Evolutionary conservation across 106 monocot genomes (phyloP).

Genomic region (Apostasia ramifera): DNA sequence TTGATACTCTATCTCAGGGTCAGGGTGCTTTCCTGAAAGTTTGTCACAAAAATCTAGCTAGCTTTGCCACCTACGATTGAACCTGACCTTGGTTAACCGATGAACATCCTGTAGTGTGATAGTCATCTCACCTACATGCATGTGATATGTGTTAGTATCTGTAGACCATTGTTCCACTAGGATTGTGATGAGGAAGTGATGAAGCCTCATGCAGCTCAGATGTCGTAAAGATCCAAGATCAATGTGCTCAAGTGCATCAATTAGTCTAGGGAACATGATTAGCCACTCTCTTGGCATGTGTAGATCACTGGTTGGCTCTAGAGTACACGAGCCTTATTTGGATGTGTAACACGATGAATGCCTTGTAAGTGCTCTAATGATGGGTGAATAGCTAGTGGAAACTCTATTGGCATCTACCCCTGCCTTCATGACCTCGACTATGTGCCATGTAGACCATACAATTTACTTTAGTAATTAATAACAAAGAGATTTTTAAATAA

Average conservation of each 20-base stretch:
- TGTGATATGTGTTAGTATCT: neutral
- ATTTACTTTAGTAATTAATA: no score
- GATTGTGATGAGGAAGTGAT: neutral
- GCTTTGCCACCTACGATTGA: no score
- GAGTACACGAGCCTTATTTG: neutral
- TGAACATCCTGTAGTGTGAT: neutral
- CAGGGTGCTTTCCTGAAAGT: neutral
- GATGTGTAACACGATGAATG: no score
- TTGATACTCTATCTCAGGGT: no score
- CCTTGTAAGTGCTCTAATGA: no score
- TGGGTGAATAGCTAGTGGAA: no score
- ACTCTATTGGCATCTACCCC: no score
- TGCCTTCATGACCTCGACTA: no score
- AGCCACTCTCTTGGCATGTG: neutral
- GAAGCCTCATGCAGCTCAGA: neutral
- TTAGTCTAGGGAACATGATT: neutral
- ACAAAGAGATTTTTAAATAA: no score
- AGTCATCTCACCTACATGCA: neutral
- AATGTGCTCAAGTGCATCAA: neutral
- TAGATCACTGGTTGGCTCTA: neutral
- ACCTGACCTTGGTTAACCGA: no score
- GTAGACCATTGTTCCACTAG: neutral
- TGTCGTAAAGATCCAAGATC: neutral
- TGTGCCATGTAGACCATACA: no score
- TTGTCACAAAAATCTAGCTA: neutral